Evolutionary conservation across 257 asterid species (phyloP), one percentile per base, ranked within the genome.

Genomic region (Lycium ferocissimum): DNA sequence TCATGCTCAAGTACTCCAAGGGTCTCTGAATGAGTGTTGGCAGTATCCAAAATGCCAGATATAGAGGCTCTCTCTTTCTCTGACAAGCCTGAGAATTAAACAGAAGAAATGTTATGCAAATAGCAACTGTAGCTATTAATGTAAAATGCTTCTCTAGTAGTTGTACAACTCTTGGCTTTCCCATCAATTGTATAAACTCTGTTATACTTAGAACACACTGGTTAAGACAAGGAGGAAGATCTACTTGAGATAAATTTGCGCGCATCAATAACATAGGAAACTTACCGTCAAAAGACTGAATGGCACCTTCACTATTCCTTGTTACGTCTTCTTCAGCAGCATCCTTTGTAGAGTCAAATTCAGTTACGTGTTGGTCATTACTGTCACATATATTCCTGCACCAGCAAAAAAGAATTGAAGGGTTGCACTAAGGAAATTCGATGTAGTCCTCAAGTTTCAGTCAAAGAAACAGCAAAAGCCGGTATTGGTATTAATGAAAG

Each of bases 321-420:
- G 81, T 87, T 67, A 90, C 84, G 76, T 90, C 97, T 82, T 91
- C 98, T 89, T 93, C 96, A 65, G 91, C 92, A 45, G 89, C 83
- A 78, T 79, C 86, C 88, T 93, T 91, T 53, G 96, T 91, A 58
- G 92, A 84, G 86, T 86, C 95, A 26, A 95, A 70, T 40, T 40
- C 45, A 40, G 45, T 40, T 40, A 40, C 45, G 45, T 40, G 45
- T 40, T 40, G 45, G 0, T 94, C 95, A 81, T 93, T 93, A 80
- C 84, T 57, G 47, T 92, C 87, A 84, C 86, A 86, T 80, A 90
- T 83, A 86, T 79, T 87, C 91, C 98, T 95, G 92, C 89, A 87
- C 59, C 85, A 49, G 80, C 14, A 80, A 45, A 80, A 37, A 11
- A 51, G 45, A 33, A 57, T 57, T 20, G 85, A 12, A 65, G 45